These are phyloP conservation scores for Kodamaea lidongshanica DNA, from an alignment of 805 yeast species.

Conservation along the genomic window DNA sequence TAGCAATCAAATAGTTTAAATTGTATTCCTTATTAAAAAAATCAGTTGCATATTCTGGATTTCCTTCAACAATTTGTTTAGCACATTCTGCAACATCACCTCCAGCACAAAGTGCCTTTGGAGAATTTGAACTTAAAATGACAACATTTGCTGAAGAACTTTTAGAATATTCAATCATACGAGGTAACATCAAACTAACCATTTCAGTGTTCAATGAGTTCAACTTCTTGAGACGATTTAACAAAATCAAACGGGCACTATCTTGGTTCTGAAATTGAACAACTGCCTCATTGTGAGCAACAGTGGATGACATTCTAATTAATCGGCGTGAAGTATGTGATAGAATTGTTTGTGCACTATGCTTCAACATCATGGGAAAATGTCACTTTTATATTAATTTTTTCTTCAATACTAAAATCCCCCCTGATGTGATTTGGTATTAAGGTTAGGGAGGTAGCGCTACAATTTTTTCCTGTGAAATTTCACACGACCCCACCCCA, in stretches of 20 bases:
- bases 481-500: slow-evolving; percentile 8
- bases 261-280: slow-evolving; percentile 59
- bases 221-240: slow-evolving; percentile 77
- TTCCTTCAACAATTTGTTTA: slow-evolving; percentile 43
- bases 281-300: slow-evolving; percentile 36
- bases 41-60: slow-evolving; percentile 45
- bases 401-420: too few species aligned
- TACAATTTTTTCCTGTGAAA: slow-evolving; percentile 8
- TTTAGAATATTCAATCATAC: slow-evolving; percentile 71
- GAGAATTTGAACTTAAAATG: slow-evolving; percentile 59
- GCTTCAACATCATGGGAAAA: slow-evolving; percentile 9
- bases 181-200: slow-evolving; percentile 65
- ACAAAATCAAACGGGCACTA: slow-evolving; percentile 63
- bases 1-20: slow-evolving; percentile 69
- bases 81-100: slow-evolving; percentile 90
- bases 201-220: slow-evolving; percentile 78
- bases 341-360: slow-evolving; percentile 4
- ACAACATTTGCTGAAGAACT: slow-evolving; percentile 59
- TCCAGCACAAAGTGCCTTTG: slow-evolving; percentile 86
- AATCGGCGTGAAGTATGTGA: slow-evolving; percentile 3
- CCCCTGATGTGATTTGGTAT: too few species aligned
- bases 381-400: too few species aligned
- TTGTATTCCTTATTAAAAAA: slow-evolving; percentile 80
- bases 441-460: too few species aligned
- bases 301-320: slow-evolving; percentile 7